Evolutionary conservation across 2,329 filamentous ascomycete species (phyloP), one percentile per base, ranked within the genome.

Genomic region (Teratosphaeria epicoccoides): DNA sequence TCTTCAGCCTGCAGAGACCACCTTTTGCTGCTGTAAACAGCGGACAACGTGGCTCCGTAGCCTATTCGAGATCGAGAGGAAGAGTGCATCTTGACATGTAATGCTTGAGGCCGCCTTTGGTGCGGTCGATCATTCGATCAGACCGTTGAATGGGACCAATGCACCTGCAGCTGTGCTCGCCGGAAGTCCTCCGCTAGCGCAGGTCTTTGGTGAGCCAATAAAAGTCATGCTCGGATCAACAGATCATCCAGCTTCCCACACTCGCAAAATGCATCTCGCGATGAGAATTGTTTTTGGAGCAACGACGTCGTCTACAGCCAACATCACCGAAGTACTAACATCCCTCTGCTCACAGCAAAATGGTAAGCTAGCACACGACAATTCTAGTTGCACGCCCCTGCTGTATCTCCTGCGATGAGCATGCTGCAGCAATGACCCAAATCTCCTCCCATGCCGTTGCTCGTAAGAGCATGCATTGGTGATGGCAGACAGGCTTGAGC

Each of bases 401-500:
- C 54, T 50, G 52, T 37, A 17, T 24, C 12, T 24, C 33, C 22
- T 48, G 43, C 48, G 43, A 48, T 29, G 40, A 52, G 54, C 51
- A 57, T 49, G 56, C 55, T 49, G 44, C 51, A 56, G 55, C 53
- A 43, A 57, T 55, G 54, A 57, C 52, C 55, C 46, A 53, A 43
- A 50, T 29, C 37, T 46, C 55, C 53, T 52, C 55, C 49, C 28
- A 53, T 51, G 53, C 52, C 50, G n/a, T 17, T 40, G 33, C 33
- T 40, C 33, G 20, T 9, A 40, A 14, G 33, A 46, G 44, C 44
- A 45, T 52, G 50, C 47, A 53, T 28, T 43, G 49, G 45, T 55
- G 50, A 46, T 53, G 57, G 55, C 55, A 46, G 12, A 55, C 60
- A 66, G 77, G 77, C 77, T 80, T 77, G 77, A 79, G 75, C 64